Percentiles rank a stretch among this genome's conserved stretches.
Evolutionary conservation across 257 asterid species (phyloP).

Genomic region (Phtheirospermum japonicum): DNA sequence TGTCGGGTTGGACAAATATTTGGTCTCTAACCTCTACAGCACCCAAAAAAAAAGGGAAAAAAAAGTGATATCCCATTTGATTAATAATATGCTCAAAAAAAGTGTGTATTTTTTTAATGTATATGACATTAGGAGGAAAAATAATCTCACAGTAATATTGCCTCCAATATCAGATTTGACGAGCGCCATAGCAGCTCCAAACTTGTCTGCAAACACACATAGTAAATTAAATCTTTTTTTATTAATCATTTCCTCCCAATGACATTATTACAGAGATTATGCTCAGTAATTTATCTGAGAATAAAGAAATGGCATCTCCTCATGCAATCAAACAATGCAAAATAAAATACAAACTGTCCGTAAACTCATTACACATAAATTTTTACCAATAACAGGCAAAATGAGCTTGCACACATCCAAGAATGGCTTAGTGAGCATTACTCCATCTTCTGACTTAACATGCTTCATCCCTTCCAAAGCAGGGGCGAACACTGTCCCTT

Average conservation of each 20-base stretch:
- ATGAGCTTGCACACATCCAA: constrained; percentile 89
- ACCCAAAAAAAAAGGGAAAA: too few relatives aligned
- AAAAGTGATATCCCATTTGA: too few relatives aligned
- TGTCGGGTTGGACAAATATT: constrained; percentile 65
- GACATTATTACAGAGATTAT: constrained; percentile 8
- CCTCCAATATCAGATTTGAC: constrained; percentile 95
- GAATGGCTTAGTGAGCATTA: constrained; percentile 79
- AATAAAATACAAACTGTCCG: not conserved
- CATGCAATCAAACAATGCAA: constrained; percentile 17
- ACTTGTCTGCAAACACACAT: constrained; percentile 55
- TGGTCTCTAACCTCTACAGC: constrained; percentile 84
- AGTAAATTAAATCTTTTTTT: constrained; percentile 20
- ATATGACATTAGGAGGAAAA: constrained; percentile 22
- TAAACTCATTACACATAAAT: constrained; percentile 8
- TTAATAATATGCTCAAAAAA: too few relatives aligned
- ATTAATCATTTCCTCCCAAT: not conserved
- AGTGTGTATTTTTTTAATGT: too few relatives aligned
- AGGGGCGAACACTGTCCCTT: constrained; percentile 80
- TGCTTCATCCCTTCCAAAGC: constrained; percentile 91
- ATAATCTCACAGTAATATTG: constrained; percentile 67
- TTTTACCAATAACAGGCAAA: constrained; percentile 80
- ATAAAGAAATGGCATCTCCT: not conserved
- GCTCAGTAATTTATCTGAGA: not conserved
- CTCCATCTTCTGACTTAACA: constrained; percentile 81
- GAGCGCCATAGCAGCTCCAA: constrained; percentile 92